Evolutionary conservation across 2,329 filamentous ascomycete species (phyloP).

Genomic region (Aspergillus phoenicis): DNA sequence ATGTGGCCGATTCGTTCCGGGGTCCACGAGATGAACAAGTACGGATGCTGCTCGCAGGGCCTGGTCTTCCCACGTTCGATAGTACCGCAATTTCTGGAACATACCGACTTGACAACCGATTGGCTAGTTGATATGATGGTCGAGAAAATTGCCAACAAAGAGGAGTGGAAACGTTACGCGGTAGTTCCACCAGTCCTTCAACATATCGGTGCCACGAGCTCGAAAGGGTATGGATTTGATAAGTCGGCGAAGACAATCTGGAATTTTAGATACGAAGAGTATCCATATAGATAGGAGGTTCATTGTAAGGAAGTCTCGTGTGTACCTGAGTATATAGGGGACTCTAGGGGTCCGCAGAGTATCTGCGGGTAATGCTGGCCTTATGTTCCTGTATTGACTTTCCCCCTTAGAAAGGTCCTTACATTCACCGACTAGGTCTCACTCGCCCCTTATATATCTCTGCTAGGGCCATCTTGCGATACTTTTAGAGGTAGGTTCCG

Average conservation of each 20-base stretch:
- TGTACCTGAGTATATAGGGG: no score
- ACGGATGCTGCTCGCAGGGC: constrained; percentile 48
- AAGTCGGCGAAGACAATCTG: constrained; percentile 17
- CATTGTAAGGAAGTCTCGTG: no score
- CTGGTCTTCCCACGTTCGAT: constrained; percentile 42
- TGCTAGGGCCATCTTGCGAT: no score
- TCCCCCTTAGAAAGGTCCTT: no score
- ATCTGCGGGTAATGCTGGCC: no score
- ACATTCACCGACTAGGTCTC: no score
- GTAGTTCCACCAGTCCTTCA: constrained; percentile 18
- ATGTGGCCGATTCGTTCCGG: constrained; percentile 39
- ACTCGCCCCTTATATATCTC: no score
- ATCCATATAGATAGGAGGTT: background rate
- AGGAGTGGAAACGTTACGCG: constrained; percentile 16
- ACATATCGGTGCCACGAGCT: constrained; percentile 20
- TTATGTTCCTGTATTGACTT: no score
- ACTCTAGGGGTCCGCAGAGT: no score
- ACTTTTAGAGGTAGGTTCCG: no score
- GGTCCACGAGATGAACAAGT: constrained; percentile 44
- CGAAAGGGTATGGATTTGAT: constrained; percentile 21
- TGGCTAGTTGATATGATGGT: constrained; percentile 23
- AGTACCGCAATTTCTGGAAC: constrained; percentile 13
- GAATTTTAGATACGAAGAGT: constrained; percentile 22
- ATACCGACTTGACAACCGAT: constrained; percentile 15
- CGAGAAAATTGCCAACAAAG: constrained; percentile 16